Evolutionary conservation across 345 rosid genomes (phyloP), one percentile per base, ranked within the genome.

Genomic region (Gossypium arboreum): DNA sequence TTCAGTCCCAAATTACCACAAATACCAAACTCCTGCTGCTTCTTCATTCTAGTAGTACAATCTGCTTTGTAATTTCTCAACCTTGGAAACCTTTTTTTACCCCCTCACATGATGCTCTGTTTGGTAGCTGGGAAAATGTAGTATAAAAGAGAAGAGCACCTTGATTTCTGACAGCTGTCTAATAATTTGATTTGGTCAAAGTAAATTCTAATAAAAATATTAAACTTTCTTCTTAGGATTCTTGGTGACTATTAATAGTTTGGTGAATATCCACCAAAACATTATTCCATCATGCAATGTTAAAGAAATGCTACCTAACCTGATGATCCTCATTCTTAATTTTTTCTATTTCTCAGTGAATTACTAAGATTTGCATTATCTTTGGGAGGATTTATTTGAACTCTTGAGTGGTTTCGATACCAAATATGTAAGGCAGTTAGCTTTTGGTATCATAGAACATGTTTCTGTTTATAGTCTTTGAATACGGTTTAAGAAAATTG

Each of bases 71-170:
- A 22, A 6, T 8, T 18, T 56, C 18, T 56, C 27, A 56, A 58
- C 29, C n/a, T 25, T 60, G 64, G 43, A 60, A 17, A 16, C 9
- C 27, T 60, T 60, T 0, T 1, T 2, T 29, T 29, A 7, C 4
- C 6, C n/a, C 24, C 22, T 27, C 10, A 25, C 25, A n/a, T 4
- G 15, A 51, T 11, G 13, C 18, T 44, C 43, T 45, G 75, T 79
- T 74, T 74, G 71, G 77, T 68, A 62, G 63, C 68, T 69, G 52
- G 68, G 44, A 29, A 61, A 61, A 60, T 12, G 64, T 11, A 29
- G 64, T 41, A 27, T 60, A 39, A 12, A 60, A 58, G 24, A 43
- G 43, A 44, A 77, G 72, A 39, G 12, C n/a, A 51, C 18, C 29
- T 52, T 10, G 24, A 51, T n/a, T 50, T 52, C 60, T 52, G 60